These are phyloP conservation scores for Ascochyta rabiei DNA, from an alignment of 2,329 filamentous ascomycete species.

Conservation along the genomic window DNA sequence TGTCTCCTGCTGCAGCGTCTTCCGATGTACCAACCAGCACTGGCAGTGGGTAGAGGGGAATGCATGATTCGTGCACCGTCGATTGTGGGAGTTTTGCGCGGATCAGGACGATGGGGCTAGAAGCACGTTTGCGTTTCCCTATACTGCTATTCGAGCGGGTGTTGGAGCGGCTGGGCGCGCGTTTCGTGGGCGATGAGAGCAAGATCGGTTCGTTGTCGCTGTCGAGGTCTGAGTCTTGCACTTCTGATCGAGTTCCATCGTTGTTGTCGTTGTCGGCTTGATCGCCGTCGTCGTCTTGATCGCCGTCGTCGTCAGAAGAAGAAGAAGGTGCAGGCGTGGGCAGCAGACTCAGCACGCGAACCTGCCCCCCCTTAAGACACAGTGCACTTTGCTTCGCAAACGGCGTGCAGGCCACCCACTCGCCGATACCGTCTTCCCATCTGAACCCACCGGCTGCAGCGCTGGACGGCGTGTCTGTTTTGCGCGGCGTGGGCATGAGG, in stretches of 20 bases:
- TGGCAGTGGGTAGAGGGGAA: constrained; percentile 21
- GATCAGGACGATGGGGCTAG: constrained; percentile 39
- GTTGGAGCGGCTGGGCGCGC: too few species aligned
- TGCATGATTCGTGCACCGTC: constrained; percentile 23
- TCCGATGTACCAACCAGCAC: background rate
- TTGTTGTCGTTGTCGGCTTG: too few species aligned
- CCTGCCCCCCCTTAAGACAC: constrained; percentile 21
- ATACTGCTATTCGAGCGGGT: background rate
- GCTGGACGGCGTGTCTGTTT: constrained; percentile 34
- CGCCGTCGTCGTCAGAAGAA: too few species aligned
- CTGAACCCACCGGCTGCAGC: constrained; percentile 38
- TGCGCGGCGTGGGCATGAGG: constrained; percentile 35
- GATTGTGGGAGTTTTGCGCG: constrained; percentile 23
- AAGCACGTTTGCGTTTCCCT: constrained; percentile 33
- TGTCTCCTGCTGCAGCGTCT: constrained; percentile 2
- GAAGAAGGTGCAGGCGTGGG: constrained; percentile 28
- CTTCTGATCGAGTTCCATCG: background rate
- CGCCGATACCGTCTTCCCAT: constrained; percentile 55
- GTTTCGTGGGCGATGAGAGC: constrained; percentile 25
- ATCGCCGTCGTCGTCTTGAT: too few species aligned
- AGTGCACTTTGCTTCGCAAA: constrained; percentile 33
- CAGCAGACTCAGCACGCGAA: constrained; percentile 31
- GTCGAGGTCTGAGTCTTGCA: constrained; percentile 7
- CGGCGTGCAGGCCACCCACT: constrained; percentile 54
- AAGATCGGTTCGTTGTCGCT: constrained; percentile 22